These are phyloP conservation scores for Lepidopterella palustris DNA, from an alignment of 495 filamentous ascomycete genomes.

Conservation along the genomic window DNA sequence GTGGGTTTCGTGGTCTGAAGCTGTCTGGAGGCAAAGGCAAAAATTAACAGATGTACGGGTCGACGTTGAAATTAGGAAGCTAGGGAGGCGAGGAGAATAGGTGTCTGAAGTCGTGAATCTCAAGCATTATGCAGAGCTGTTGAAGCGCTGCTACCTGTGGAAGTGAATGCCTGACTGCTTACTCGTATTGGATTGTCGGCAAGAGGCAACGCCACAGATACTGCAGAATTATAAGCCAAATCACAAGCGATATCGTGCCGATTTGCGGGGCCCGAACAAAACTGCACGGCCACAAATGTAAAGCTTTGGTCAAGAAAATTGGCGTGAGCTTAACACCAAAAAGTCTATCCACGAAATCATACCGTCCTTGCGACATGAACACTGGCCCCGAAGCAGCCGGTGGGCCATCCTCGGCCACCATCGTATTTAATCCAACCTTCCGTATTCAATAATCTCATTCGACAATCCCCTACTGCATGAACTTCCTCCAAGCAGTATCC, in stretches of 20 bases:
- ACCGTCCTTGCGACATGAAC: neutral
- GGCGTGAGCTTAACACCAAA: neutral
- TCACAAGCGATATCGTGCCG: too few species aligned
- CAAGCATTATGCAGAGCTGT: neutral
- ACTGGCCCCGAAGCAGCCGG: neutral
- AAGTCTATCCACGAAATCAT: neutral
- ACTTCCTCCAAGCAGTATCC: neutral
- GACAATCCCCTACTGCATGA: neutral
- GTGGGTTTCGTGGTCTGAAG: too few species aligned
- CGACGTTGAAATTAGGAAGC: neutral
- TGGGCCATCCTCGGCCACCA: neutral
- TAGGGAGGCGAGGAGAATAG: neutral
- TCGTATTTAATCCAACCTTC: neutral
- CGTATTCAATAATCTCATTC: neutral
- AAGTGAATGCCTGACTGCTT: neutral
- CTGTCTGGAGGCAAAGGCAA: too few species aligned
- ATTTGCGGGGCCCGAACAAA: neutral
- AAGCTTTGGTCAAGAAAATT: neutral
- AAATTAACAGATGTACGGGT: neutral
- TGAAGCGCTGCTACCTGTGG: neutral
- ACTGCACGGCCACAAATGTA: neutral
- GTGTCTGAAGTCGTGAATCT: slow-evolving; percentile 2
- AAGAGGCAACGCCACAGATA: neutral
- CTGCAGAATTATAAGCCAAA: too few species aligned
- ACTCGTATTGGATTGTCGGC: neutral